Evolutionary conservation across 2,329 filamentous ascomycete species (phyloP).

Genomic region (Ophiocordyceps camponoti-saundersi): DNA sequence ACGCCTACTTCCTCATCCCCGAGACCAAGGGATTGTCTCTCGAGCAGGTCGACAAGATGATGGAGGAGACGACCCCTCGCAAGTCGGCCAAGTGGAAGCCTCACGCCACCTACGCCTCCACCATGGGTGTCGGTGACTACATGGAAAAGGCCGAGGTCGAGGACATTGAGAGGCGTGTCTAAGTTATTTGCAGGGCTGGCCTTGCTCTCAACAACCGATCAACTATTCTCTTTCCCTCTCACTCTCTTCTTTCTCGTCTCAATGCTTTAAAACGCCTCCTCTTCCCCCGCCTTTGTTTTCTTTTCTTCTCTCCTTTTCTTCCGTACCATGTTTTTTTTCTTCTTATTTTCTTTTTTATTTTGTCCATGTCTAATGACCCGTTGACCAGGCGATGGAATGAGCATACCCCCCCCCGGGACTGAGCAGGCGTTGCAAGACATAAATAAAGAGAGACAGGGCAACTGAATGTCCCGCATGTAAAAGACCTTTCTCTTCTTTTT

Average conservation of each 20-base stretch:
- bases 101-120: slow-evolving; percentile 47
- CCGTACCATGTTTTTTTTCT: not conserved
- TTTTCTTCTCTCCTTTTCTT: not conserved
- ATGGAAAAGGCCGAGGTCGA: slow-evolving; percentile 12
- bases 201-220: too few species aligned
- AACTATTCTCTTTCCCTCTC: not conserved
- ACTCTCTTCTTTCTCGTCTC: not conserved
- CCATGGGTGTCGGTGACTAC: slow-evolving; percentile 11
- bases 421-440: not conserved
- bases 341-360: not conserved
- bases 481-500: too few species aligned
- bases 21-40: slow-evolving; percentile 63
- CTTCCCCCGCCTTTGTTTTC: too few species aligned
- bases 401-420: not conserved
- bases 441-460: too few species aligned
- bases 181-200: not conserved
- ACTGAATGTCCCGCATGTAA: too few species aligned
- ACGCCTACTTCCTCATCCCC: slow-evolving; percentile 57
- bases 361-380: not conserved
- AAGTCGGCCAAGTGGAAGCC: slow-evolving; percentile 65
- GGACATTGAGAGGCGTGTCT: slow-evolving; percentile 8
- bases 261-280: not conserved
- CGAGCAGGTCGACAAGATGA: slow-evolving; percentile 73
- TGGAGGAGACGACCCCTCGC: slow-evolving; percentile 68
- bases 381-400: not conserved